Conservation (phyloP, 1,284 basidiomycete species). For the Moniliophthora roreri region DNA sequence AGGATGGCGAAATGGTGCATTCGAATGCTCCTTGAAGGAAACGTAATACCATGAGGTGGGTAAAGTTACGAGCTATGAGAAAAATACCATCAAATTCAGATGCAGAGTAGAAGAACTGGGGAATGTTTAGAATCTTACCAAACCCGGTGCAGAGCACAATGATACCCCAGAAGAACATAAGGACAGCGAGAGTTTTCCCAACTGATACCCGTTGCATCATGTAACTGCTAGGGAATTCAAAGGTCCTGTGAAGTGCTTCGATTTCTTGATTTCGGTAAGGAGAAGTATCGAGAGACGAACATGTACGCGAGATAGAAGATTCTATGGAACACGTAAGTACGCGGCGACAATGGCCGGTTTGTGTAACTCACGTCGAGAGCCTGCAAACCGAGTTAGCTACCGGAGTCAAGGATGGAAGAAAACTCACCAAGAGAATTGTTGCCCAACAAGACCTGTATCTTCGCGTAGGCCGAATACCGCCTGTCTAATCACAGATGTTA, state of each 20-base stretch:
- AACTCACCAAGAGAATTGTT: conserved; percentile 17
- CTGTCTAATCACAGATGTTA: too few species aligned
- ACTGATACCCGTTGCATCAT: conserved; percentile 19
- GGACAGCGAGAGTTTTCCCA: conserved; percentile 14
- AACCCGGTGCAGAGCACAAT: conserved; percentile 16
- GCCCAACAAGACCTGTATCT: conserved; percentile 16
- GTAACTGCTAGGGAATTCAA: conserved; percentile 16
- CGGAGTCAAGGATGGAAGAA: background rate
- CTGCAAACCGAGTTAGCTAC: background rate
- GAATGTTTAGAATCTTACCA: conserved; percentile 1
- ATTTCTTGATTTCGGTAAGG: background rate
- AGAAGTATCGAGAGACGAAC: conserved; percentile 2
- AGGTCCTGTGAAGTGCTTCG: conserved; percentile 6
- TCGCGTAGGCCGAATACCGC: conserved; percentile 14
- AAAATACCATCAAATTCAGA: conserved; percentile 17
- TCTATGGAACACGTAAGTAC: background rate
- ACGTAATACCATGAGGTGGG: conserved; percentile 15
- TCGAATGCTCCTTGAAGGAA: conserved; percentile 16
- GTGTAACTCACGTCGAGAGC: conserved; percentile 13
- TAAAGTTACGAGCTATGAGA: conserved; percentile 20
- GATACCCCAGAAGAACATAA: conserved; percentile 18
- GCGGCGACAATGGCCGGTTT: background rate
- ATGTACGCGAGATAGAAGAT: conserved; percentile 18
- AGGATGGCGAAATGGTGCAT: conserved; percentile 17
- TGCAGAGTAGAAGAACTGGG: background rate